Base-by-base conservation (phyloP, 2,329 filamentous ascomycete genomes). In the Chrysoporthe deuterocubensis region DNA sequence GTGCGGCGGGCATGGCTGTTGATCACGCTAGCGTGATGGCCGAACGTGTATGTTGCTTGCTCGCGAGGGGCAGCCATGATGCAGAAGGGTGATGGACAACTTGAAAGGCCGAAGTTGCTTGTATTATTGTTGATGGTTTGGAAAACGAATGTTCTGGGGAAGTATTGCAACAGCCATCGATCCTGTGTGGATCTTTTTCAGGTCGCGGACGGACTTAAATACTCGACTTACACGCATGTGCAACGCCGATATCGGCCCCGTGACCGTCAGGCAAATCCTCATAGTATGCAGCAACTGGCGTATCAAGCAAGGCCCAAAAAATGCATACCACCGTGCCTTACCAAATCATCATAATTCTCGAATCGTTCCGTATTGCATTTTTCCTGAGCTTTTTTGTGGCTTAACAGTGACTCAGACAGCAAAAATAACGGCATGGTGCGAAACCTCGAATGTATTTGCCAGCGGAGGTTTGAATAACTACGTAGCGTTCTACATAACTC, bases 1-100 rank as follows among this genome's bases (percentile, higher is more conserved):
- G 81, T 84, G 21, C 83, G 80, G 71, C 75, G 74, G 18, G 74
- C 74, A 72, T 83, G 81, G 13, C 75, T 80, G 44, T 75, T 72
- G 5, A 79, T 71, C 3, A 80, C 80, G 43, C 75, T 76, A 40
- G 73, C 71, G 44, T 80, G 80, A 70, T 83, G 78, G 54, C 81
- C 81, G 48, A 79, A 77, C 1, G 75, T 78, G 71, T 81, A 69
- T 4, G 43, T 52, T 21, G 67, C 67, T n/a, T 64, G 62, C 44
- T 69, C 67, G 34, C 65, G 64, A 6, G 64, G 26, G 80, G 64
- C 43, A 11, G 58, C 42, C 66, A 67, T 65, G 50, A 14, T 42
- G 62, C 16, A 4, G 4, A 37, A 61, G 9, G 58, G 21, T 18
- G n/a, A 32, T 7, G 56, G 37, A 7, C 9, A 9, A 14, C 7